Evolutionary conservation across 2,329 filamentous ascomycete genomes (phyloP), one percentile per base, ranked within the genome.

Genomic region (Aspergillus calidoustus): DNA sequence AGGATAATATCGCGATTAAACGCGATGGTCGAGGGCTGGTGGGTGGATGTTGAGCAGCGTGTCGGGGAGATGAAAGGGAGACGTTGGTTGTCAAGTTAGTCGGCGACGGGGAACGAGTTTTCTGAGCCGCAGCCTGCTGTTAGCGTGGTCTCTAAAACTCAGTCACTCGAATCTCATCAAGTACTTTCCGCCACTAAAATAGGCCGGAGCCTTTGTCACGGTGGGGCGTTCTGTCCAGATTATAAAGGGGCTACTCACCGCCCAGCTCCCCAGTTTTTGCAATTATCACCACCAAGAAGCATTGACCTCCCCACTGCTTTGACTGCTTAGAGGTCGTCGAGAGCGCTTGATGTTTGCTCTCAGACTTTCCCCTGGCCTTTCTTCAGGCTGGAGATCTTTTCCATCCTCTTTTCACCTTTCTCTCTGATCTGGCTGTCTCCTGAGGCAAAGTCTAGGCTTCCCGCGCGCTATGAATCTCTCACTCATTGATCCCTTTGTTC

Each of bases 401-500:
- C 54, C 46, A 25, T 23, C 49, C 25, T 19, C 44, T 60, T 48
- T 46, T 49, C 41, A 47, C 47, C 49, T 47, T 22, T 49, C 30
- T 41, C 38, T 57, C 28, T 61, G 15, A 38, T 44, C 58, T 51
- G 44, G 48, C 44, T 19, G 5, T 47, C 30, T 38, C 46, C 28
- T 23, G 19, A 31, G 53, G 22, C 49, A 54, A 34, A 25, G 43
- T 59, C 30, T 23, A 56, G 41, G 22, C 38, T 25, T 23, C 23
- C 25, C 51, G n/a, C 66, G 62, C 66, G 62, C 66, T 56, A 91
- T 91, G 89, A 91, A 91, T 82, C 80, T 91, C 67, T 86, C 89
- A 56, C 83, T 92, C 47, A 83, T 89, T 65, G 89, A 92, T 74
- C 89, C 89, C 25, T 90, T 90, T 71, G 84, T 89, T 67, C 83